Conservation (phyloP, 1,284 basidiomycete species). For the Trichosporon ovoides region DNA sequence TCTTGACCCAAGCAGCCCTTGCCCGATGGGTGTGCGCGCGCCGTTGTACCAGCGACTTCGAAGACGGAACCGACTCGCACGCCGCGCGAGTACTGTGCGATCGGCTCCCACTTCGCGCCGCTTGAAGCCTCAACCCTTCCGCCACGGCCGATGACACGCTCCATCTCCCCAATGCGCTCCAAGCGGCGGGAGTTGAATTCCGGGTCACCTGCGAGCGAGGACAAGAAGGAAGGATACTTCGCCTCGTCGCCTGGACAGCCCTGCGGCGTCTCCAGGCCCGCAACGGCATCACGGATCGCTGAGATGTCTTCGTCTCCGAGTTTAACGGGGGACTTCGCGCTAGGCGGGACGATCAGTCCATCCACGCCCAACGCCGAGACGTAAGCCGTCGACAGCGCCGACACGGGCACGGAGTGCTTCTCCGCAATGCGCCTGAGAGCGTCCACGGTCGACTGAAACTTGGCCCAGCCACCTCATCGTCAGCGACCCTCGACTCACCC, state of each 20-base stretch:
- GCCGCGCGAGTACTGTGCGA: constrained; percentile 13
- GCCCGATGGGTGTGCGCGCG: constrained; percentile 11
- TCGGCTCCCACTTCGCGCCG: constrained; percentile 14
- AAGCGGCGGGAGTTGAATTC: neutral
- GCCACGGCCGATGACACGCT: neutral
- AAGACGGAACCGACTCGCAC: constrained; percentile 11
- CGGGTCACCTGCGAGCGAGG: neutral
- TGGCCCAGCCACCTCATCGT: constrained; percentile 19
- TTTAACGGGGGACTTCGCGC: no score
- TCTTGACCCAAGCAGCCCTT: constrained; percentile 3
- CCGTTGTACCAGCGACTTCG: constrained; percentile 15
- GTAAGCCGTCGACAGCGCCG: constrained; percentile 16
- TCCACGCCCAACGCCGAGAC: neutral
- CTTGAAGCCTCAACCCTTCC: constrained; percentile 9
- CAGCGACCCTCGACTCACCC: neutral
- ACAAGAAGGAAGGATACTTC: constrained; percentile 14
- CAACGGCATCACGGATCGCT: neutral
- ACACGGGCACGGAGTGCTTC: constrained; percentile 17
- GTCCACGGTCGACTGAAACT: constrained; percentile 16
- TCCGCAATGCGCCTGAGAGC: constrained; percentile 15
- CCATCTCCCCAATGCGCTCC: constrained; percentile 5
- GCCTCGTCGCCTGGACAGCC: constrained; percentile 16
- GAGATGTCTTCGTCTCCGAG: neutral
- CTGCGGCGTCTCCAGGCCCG: neutral
- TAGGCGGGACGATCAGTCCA: neutral